phyloP scores from a whole-genome alignment of 495 filamentous ascomycete genomes.

The Pseudomonodictys pantanalensis region DNA sequence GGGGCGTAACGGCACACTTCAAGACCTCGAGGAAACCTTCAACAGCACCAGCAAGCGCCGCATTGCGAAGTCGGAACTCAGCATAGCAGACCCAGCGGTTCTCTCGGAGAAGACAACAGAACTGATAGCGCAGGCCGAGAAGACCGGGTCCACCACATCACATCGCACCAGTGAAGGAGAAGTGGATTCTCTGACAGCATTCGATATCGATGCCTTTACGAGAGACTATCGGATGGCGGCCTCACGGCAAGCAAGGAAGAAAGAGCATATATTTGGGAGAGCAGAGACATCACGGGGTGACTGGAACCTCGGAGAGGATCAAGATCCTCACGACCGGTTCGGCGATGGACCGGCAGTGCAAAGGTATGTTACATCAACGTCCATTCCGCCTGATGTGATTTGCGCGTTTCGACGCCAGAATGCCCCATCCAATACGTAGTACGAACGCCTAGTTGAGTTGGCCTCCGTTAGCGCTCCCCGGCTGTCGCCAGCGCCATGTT shows the following conservation, averaged over 20 bases:
- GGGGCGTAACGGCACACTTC: constrained; percentile 50
- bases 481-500: too few species aligned
- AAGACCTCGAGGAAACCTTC: constrained; percentile 66
- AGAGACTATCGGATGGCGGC: constrained; percentile 19
- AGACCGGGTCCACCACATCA: constrained; percentile 20
- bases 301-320: constrained; percentile 30
- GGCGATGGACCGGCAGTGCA: constrained; percentile 26
- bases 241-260: constrained; percentile 12
- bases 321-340: constrained; percentile 29
- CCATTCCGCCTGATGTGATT: too few species aligned
- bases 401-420: too few species aligned
- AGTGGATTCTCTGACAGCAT: constrained; percentile 14
- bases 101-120: constrained; percentile 23
- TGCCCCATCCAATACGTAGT: too few species aligned
- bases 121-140: constrained; percentile 25
- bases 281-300: constrained; percentile 33
- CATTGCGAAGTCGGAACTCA: constrained; percentile 69
- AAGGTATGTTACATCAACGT: constrained; percentile 27
- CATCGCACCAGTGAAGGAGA: constrained; percentile 8
- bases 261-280: constrained; percentile 34
- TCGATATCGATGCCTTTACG: constrained; percentile 30
- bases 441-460: too few species aligned
- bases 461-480: too few species aligned
- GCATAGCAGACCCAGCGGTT: constrained; percentile 41
- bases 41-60: constrained; percentile 76